These are phyloP conservation scores for Fusarium sambucinum DNA, from an alignment of 2,329 filamentous ascomycete species.

Conservation along the genomic window DNA sequence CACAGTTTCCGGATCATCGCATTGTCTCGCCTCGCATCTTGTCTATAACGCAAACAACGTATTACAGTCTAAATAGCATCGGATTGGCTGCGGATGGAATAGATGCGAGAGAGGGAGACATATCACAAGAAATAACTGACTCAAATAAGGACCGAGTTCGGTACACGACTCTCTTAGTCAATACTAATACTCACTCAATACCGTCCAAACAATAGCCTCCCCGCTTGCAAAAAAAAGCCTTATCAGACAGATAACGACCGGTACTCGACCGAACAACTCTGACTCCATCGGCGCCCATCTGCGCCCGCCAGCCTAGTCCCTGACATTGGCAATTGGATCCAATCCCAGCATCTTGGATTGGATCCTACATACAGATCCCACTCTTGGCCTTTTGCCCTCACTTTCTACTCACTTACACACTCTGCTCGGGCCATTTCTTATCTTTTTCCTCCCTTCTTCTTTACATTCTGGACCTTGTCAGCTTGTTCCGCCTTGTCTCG, in stretches of 20 bases:
- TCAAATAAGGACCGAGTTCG: slow-evolving; percentile 33
- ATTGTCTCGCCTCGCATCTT: slow-evolving; percentile 2
- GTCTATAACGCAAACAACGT: not conserved
- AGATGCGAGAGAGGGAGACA: not conserved
- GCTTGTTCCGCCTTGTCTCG: slow-evolving; percentile 36
- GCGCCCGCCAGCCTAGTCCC: slow-evolving; percentile 42
- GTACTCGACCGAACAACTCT: slow-evolving; percentile 38
- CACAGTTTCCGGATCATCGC: slow-evolving; percentile 20
- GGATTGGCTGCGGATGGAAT: not conserved
- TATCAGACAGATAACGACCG: slow-evolving; percentile 49
- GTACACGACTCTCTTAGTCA: slow-evolving; percentile 43
- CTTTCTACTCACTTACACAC: slow-evolving; percentile 44
- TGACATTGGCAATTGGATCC: slow-evolving; percentile 36
- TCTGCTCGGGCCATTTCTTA: slow-evolving; percentile 40
- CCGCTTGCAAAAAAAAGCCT: slow-evolving; percentile 44
- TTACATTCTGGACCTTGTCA: slow-evolving; percentile 15
- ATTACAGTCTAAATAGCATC: not conserved
- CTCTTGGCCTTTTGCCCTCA: slow-evolving; percentile 41
- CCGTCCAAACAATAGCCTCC: slow-evolving; percentile 31
- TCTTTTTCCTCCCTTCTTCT: slow-evolving; percentile 39
- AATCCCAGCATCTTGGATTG: slow-evolving; percentile 44
- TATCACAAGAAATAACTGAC: slow-evolving; percentile 17
- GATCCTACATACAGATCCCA: slow-evolving; percentile 39
- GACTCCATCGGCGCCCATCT: slow-evolving; percentile 49
- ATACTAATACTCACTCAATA: slow-evolving; percentile 21